These are phyloP conservation scores for Phytophthora idaei DNA, from an alignment of 352 stramenopile genomes.

Conservation along the genomic window DNA sequence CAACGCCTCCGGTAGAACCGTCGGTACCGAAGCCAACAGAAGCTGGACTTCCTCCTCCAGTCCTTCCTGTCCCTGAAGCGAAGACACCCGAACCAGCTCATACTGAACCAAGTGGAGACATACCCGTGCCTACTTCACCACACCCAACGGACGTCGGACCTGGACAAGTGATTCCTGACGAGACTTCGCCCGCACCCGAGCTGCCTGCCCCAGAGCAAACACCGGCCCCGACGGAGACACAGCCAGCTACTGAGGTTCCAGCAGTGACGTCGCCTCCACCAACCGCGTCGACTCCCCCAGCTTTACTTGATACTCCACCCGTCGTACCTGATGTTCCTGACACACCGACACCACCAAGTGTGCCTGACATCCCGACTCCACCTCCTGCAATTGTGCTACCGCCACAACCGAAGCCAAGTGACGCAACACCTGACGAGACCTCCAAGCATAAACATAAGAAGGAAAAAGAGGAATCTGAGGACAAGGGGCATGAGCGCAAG, in stretches of 20 bases:
- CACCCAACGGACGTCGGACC: slow-evolving; percentile 15
- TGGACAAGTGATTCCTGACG: slow-evolving; percentile 14
- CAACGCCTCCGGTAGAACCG: slow-evolving; percentile 1
- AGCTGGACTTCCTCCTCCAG: slow-evolving; percentile 12
- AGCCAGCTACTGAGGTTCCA: slow-evolving; percentile 12
- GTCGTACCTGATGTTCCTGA: slow-evolving; percentile 11
- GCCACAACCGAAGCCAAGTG: slow-evolving; percentile 4
- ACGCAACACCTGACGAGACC: slow-evolving; percentile 4
- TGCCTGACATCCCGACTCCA: slow-evolving; percentile 8
- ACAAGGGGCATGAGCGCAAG: slow-evolving; percentile 18
- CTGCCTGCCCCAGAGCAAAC: slow-evolving; percentile 13
- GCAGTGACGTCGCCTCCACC: slow-evolving; percentile 5
- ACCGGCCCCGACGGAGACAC: slow-evolving; percentile 8
- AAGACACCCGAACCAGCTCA: slow-evolving; percentile 13
- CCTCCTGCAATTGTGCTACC: not conserved
- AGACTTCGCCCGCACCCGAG: slow-evolving; percentile 6
- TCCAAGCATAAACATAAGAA: slow-evolving; percentile 28
- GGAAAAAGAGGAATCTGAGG: slow-evolving; percentile 16
- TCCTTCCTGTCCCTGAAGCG: slow-evolving; percentile 19
- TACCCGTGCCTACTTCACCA: slow-evolving; percentile 11
- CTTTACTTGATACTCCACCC: slow-evolving; percentile 6
- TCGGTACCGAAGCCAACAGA: slow-evolving; percentile 9
- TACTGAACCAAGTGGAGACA: slow-evolving; percentile 12
- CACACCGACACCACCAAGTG: slow-evolving; percentile 5
- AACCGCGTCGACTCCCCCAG: slow-evolving; percentile 1